Conservation (phyloP, 345 rosid species). For the Streptanthus diversifolius region DNA sequence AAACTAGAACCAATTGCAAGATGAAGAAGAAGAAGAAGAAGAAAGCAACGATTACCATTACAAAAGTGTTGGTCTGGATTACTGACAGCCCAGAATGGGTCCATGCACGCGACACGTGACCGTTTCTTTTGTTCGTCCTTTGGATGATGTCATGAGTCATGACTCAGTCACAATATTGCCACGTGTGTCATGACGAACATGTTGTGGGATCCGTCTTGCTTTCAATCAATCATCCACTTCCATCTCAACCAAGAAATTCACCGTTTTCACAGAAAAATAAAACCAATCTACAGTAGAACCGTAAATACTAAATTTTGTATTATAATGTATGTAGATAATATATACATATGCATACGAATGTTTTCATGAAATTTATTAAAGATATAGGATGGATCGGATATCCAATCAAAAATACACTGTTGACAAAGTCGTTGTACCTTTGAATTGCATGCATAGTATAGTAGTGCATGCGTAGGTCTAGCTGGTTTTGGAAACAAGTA, state of each 20-base stretch:
- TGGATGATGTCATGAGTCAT: not conserved
- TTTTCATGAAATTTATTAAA: not conserved
- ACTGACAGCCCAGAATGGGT: not conserved
- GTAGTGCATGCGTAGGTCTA: not conserved
- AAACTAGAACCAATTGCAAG: not conserved
- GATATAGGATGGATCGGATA: not conserved
- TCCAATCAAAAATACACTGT: not conserved
- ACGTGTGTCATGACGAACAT: not conserved
- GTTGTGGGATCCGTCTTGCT: not conserved
- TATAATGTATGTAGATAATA: not conserved
- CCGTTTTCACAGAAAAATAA: not conserved
- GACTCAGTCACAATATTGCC: not conserved
- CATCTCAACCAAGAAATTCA: not conserved
- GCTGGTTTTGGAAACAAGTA: conserved; percentile 5
- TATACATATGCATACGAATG: not conserved
- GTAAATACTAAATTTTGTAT: not conserved
- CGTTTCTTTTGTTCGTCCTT: not conserved
- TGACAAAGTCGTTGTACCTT: not conserved
- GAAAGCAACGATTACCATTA: not conserved
- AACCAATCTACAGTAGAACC: not conserved
- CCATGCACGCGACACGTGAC: not conserved
- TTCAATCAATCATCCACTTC: not conserved
- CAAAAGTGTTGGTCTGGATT: not conserved
- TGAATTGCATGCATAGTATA: not conserved
- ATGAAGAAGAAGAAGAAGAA: not conserved